These are phyloP conservation scores for Pterocarpus macrocarpus DNA, from an alignment of 306 rosid genomes.

Conservation along the genomic window DNA sequence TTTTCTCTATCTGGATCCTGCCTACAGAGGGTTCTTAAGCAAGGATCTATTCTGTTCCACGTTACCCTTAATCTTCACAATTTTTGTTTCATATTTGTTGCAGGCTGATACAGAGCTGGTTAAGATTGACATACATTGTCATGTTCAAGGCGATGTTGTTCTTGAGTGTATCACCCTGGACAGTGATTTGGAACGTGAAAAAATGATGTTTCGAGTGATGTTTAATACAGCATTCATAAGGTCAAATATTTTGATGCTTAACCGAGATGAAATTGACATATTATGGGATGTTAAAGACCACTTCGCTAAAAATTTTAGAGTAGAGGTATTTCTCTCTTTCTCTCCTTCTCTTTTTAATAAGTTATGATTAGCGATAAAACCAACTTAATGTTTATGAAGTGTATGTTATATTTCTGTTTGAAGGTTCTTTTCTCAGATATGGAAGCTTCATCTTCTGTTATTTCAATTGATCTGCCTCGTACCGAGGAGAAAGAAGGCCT, in stretches of 20 bases:
- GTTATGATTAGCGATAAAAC: constrained; percentile 29
- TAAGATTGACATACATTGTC: constrained; percentile 95
- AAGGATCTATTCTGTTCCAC: constrained; percentile 14
- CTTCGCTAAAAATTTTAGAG: constrained; percentile 89
- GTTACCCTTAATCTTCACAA: constrained; percentile 23
- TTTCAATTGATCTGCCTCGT: constrained; percentile 74
- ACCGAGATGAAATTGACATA: constrained; percentile 89
- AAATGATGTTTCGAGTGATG: constrained; percentile 96
- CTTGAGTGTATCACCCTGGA: constrained; percentile 92
- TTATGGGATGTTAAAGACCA: constrained; percentile 83
- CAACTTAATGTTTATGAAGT: constrained; percentile 46
- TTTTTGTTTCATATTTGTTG: constrained; percentile 45
- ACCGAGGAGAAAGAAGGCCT: constrained; percentile 90
- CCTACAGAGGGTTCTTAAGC: constrained; percentile 35
- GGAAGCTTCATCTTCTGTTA: constrained; percentile 74
- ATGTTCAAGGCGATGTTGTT: constrained; percentile 96
- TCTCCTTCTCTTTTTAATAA: background rate
- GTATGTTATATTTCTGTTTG: constrained; percentile 55
- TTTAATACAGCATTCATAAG: constrained; percentile 96
- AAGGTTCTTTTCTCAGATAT: constrained; percentile 95
- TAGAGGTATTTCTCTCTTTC: constrained; percentile 73
- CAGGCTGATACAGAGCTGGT: constrained; percentile 90
- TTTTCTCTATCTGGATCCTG: constrained; percentile 41
- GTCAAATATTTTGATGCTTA: constrained; percentile 96
- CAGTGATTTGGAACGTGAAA: constrained; percentile 80